Evolutionary conservation across 306 rosid genomes (phyloP).

Genomic region (Myrica gale): DNA sequence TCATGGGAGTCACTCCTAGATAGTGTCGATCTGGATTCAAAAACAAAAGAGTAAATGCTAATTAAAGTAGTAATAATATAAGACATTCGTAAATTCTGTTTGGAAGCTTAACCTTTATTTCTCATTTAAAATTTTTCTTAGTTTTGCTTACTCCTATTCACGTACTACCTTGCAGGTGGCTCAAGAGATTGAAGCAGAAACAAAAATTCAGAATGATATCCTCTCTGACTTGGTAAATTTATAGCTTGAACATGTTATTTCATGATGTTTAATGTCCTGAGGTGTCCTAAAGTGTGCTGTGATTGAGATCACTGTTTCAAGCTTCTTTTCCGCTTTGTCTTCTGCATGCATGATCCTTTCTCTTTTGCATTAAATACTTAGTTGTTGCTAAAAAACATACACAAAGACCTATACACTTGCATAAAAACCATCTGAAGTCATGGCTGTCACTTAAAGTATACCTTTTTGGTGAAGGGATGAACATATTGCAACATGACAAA

Average conservation of each 20-base stretch:
- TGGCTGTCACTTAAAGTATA: not conserved
- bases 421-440: not conserved
- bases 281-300: no score
- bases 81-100: not conserved
- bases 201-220: slow-evolving; percentile 34
- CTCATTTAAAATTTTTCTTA: not conserved
- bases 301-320: not conserved
- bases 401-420: not conserved
- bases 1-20: not conserved
- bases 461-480: not conserved
- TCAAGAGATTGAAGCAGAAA: slow-evolving; percentile 37
- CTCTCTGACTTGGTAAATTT: slow-evolving; percentile 25
- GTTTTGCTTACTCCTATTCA: not conserved
- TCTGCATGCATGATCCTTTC: not conserved
- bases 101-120: not conserved
- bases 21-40: no score
- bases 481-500: slow-evolving; percentile 5
- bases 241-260: not conserved
- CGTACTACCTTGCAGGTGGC: slow-evolving; percentile 31
- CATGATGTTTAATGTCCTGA: not conserved
- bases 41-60: no score
- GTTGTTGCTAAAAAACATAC: not conserved
- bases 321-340: not conserved
- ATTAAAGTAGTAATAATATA: not conserved
- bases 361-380: not conserved